Evolutionary conservation across 345 rosid genomes (phyloP).

Genomic region (Trapa bicornis): DNA sequence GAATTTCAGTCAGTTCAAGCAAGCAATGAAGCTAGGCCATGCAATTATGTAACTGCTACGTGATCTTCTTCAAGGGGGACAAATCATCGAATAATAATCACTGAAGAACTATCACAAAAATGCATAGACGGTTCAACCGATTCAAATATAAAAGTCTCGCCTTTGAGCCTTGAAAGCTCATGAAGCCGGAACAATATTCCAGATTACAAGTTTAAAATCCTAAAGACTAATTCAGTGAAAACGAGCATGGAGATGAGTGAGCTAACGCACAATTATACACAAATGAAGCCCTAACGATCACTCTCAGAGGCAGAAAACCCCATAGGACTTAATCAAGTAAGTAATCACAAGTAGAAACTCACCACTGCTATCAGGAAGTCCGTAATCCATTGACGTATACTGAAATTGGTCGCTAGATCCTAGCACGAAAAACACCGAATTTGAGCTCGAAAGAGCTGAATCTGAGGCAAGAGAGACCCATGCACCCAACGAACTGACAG

Average conservation of each 20-base stretch:
- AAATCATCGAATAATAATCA: too few relatives aligned
- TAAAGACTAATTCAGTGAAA: neutral
- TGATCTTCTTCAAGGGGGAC: too few relatives aligned
- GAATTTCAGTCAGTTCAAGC: too few relatives aligned
- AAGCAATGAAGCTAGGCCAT: too few relatives aligned
- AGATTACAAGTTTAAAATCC: neutral
- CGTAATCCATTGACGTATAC: slow-evolving; percentile 36
- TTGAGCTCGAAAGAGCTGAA: neutral
- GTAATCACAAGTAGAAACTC: slow-evolving; percentile 10
- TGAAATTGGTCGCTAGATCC: slow-evolving; percentile 8
- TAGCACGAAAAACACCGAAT: slow-evolving; percentile 1
- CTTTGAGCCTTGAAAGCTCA: neutral
- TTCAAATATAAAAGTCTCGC: neutral
- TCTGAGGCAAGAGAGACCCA: too few relatives aligned
- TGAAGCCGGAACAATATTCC: neutral
- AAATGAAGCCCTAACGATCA: neutral
- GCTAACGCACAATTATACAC: neutral
- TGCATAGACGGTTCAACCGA: too few relatives aligned
- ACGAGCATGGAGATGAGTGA: too few relatives aligned
- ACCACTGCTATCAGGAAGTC: slow-evolving; percentile 64
- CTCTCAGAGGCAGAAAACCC: slow-evolving; percentile 4
- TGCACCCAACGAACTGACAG: too few relatives aligned
- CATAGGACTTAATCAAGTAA: slow-evolving; percentile 1
- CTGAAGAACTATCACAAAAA: too few relatives aligned
- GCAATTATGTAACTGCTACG: too few relatives aligned